Evolutionary conservation across 805 yeast species (phyloP).

Genomic region (Diddensiella santjacobensis): DNA sequence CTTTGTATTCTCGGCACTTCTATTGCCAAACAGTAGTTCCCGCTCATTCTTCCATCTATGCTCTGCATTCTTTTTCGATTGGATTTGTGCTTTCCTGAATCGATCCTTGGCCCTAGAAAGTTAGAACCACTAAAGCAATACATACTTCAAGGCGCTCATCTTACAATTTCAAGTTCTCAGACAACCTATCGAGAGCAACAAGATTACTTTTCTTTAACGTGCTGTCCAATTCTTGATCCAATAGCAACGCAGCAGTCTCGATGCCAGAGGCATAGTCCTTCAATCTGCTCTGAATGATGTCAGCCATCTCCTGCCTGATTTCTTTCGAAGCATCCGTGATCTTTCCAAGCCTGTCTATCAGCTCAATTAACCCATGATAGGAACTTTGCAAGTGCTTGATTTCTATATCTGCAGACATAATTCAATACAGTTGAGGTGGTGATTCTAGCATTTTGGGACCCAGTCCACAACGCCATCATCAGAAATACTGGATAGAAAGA

Average conservation of each 20-base stretch:
- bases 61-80: conserved; percentile 22
- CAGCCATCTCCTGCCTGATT: conserved; percentile 20
- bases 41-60: conserved; percentile 20
- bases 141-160: background rate
- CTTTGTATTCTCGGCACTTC: background rate
- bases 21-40: conserved; percentile 20
- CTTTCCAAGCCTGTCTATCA: conserved; percentile 15
- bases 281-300: conserved; percentile 18
- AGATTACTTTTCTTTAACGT: conserved; percentile 6
- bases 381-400: conserved; percentile 12
- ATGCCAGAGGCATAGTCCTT: conserved; percentile 17
- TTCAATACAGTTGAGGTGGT: background rate
- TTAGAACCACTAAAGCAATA: background rate
- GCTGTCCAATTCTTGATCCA: conserved; percentile 11
- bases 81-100: conserved; percentile 25
- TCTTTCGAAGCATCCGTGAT: conserved; percentile 10
- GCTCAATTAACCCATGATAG: conserved; percentile 19
- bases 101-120: conserved; percentile 9
- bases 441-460: no score
- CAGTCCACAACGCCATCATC: no score
- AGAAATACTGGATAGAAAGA: no score
- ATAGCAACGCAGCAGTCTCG: conserved; percentile 11
- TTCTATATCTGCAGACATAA: conserved; percentile 3
- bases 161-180: conserved; percentile 17
- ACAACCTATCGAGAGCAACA: conserved; percentile 21